A percentile compares a stretch with the other conserved stretches of the same genome.
These are phyloP conservation scores for Peronospora destructor DNA, from an alignment of 352 stramenopile species.

Conservation along the genomic window DNA sequence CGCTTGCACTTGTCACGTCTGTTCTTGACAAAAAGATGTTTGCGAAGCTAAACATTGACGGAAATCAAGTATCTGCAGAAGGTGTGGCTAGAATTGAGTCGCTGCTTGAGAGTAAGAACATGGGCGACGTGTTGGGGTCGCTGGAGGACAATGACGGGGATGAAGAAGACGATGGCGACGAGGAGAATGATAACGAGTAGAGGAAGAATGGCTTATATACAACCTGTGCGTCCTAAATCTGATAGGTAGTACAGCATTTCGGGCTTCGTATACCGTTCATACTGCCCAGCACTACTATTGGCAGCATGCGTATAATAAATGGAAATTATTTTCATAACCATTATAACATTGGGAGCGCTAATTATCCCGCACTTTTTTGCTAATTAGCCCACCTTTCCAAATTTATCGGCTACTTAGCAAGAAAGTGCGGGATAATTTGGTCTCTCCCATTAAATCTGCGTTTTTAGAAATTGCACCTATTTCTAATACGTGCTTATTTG, in stretches of 20 bases:
- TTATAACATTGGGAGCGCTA: too few relatives aligned
- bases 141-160: constrained; percentile 84
- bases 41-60: constrained; percentile 61
- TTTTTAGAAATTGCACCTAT: too few relatives aligned
- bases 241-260: not conserved
- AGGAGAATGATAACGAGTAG: not conserved
- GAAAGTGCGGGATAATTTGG: too few relatives aligned
- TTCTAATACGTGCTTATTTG: too few relatives aligned
- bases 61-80: constrained; percentile 72
- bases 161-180: constrained; percentile 34
- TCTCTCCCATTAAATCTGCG: too few relatives aligned
- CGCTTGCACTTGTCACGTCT: constrained; percentile 63
- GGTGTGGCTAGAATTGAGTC: constrained; percentile 50
- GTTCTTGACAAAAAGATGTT: constrained; percentile 51
- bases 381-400: too few relatives aligned
- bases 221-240: not conserved
- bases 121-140: constrained; percentile 53
- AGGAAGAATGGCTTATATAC: not conserved
- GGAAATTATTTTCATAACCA: too few relatives aligned
- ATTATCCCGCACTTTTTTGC: too few relatives aligned
- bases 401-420: too few relatives aligned
- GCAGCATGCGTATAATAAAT: too few relatives aligned
- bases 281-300: too few relatives aligned
- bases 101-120: constrained; percentile 43
- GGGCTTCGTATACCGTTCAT: too few relatives aligned